These are phyloP conservation scores for Salix exigua DNA, from an alignment of 345 rosid species.

Conservation along the genomic window DNA sequence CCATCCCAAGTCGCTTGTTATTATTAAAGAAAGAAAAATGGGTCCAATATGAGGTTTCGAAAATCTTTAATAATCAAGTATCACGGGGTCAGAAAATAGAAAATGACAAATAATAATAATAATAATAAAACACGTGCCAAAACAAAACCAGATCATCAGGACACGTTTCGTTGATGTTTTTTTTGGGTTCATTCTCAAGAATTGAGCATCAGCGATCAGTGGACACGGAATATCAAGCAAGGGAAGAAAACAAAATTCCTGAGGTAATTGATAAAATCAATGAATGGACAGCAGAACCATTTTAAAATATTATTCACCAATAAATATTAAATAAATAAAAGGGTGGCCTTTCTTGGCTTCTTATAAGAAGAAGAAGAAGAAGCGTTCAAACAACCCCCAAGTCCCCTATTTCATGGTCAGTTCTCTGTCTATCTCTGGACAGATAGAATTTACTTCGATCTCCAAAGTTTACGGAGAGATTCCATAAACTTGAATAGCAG, in stretches of 20 bases:
- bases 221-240: not conserved
- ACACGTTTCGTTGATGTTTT: too few species aligned
- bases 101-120: too few species aligned
- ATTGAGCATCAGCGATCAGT: too few species aligned
- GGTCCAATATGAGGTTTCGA: too few species aligned
- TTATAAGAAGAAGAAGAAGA: conserved; percentile 27
- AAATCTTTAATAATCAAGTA: too few species aligned
- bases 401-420: not conserved
- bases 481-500: not conserved
- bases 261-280: not conserved
- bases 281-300: not conserved
- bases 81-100: too few species aligned
- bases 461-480: not conserved
- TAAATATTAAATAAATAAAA: not conserved
- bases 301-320: not conserved
- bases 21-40: too few species aligned
- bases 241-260: not conserved
- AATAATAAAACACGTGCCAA: too few species aligned
- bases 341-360: conserved; percentile 15
- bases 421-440: conserved; percentile 1
- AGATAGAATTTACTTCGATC: not conserved
- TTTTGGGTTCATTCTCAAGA: too few species aligned
- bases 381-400: conserved; percentile 34
- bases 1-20: too few species aligned
- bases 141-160: too few species aligned